A percentile compares a stretch with the other conserved stretches of the same genome.
Conservation (phyloP, 2,329 filamentous ascomycete genomes). For the Penicillium sp. region DNA sequence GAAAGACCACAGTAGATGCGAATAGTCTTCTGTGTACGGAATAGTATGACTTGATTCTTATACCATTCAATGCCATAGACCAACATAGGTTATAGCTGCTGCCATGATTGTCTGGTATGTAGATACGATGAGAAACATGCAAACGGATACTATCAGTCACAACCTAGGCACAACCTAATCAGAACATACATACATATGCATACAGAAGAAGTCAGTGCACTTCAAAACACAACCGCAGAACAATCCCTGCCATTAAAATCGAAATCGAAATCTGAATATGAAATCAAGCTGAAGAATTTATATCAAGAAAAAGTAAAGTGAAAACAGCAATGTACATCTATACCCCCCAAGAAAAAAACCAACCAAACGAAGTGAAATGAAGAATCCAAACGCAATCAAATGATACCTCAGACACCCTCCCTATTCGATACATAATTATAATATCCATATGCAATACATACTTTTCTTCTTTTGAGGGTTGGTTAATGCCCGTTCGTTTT, state of each 20-base stretch:
- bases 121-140: background rate
- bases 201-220: background rate
- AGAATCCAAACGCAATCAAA: background rate
- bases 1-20: no score
- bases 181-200: background rate
- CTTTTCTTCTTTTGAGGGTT: background rate
- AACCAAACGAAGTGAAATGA: background rate
- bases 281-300: background rate
- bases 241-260: background rate
- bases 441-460: slow-evolving; percentile 6
- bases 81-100: no score
- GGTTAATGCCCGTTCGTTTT: background rate
- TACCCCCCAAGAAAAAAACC: background rate
- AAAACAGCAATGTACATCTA: background rate
- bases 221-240: background rate
- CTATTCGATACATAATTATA: slow-evolving; percentile 7
- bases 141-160: background rate
- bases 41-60: background rate
- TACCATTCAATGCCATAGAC: no score
- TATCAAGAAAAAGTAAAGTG: background rate
- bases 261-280: no score
- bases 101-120: background rate
- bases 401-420: slow-evolving; percentile 1
- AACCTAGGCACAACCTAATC: no score
- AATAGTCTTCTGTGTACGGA: no score